Evolutionary conservation across 2,329 filamentous ascomycete genomes (phyloP).

Genomic region (Paracoccidioides lutzii): DNA sequence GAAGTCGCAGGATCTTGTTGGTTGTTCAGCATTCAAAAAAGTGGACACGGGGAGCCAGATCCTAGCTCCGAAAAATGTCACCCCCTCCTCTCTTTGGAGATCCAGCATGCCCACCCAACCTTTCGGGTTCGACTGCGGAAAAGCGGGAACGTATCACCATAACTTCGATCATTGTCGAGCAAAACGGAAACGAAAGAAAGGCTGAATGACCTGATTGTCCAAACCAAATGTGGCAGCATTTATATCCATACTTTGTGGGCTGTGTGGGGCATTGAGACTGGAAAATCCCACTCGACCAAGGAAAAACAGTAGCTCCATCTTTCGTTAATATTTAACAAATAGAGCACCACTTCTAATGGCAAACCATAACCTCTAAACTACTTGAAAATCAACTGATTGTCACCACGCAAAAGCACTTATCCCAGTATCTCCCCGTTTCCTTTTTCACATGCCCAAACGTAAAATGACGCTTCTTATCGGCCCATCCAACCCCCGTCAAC

Average conservation of each 20-base stretch:
- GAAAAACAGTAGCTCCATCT: not conserved
- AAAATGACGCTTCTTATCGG: slow-evolving; percentile 36
- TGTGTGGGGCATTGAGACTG: not conserved
- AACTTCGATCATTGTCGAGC: not conserved
- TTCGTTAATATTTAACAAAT: not conserved
- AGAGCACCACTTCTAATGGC: not conserved
- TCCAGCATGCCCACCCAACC: not conserved
- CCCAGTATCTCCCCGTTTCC: not conserved
- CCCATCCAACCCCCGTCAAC: slow-evolving; percentile 95
- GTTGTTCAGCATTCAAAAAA: not conserved
- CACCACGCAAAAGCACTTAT: not conserved
- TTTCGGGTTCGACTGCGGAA: too few relatives aligned
- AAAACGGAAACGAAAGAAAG: not conserved
- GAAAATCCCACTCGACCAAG: not conserved
- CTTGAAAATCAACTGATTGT: not conserved
- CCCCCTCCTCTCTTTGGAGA: not conserved
- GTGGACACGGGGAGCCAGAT: not conserved
- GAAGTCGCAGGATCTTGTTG: not conserved
- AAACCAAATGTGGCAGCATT: too few relatives aligned
- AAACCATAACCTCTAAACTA: not conserved
- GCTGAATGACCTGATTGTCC: too few relatives aligned
- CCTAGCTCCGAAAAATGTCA: not conserved
- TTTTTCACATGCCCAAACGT: too few relatives aligned
- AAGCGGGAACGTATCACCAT: not conserved
- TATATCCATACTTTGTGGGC: not conserved